Percentiles rank a stretch among this genome's conserved stretches.
phyloP scores from a whole-genome alignment of 176 grass and related monocot species.

The Triticum turgidum region DNA sequence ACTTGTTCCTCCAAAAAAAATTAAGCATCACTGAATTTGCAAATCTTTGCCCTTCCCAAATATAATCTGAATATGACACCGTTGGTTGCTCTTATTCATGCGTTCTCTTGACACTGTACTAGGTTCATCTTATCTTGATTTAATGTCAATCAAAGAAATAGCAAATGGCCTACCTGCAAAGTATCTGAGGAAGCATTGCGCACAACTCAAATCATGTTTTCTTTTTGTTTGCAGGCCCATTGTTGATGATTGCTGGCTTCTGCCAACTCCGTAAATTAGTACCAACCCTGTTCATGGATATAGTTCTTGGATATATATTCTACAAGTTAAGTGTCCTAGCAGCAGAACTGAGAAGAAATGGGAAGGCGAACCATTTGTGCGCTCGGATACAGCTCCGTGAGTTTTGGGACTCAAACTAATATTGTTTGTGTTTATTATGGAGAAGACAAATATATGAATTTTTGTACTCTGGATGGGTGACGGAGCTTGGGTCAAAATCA shows the following conservation, averaged over 20 bases:
- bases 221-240: not conserved
- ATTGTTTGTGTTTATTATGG: not conserved
- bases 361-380: not conserved
- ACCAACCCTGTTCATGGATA: conserved; percentile 18
- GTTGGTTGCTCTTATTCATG: no score
- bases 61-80: no score
- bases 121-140: not conserved
- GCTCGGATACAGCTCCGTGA: conserved; percentile 2
- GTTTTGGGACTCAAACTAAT: not conserved
- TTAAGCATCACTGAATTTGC: no score
- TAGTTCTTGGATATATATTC: conserved; percentile 16
- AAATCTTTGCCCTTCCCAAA: no score
- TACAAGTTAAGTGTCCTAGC: conserved; percentile 30
- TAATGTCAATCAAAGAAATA: not conserved
- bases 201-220: not conserved
- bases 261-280: conserved; percentile 11
- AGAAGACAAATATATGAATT: not conserved
- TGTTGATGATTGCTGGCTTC: conserved; percentile 16
- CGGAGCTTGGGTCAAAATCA: no score
- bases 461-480: not conserved
- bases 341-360: conserved; percentile 16
- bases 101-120: not conserved
- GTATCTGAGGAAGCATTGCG: not conserved
- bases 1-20: no score
- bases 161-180: not conserved